Evolutionary conservation across 2,329 filamentous ascomycete species (phyloP), one percentile per base, ranked within the genome.

Genomic region (Sclerotinia subarctica): DNA sequence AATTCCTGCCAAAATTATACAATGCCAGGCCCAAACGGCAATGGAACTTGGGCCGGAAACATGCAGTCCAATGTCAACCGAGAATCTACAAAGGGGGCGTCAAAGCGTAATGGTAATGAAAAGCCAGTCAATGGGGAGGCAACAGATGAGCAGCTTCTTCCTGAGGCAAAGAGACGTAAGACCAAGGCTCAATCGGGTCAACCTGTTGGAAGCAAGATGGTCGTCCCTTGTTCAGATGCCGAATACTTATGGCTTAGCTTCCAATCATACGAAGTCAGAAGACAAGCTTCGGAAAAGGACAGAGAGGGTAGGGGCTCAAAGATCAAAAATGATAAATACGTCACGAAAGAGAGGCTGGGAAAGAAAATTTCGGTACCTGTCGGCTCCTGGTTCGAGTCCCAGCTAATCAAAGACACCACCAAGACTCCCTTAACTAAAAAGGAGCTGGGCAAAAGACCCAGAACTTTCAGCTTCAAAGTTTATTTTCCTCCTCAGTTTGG

Each of bases 281-380:
- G 35, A 1, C 2, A 17, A 1, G 19, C 5, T 7, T 1, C 2
- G 19, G 3, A 8, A 0, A 0, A 2, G 7, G 35, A 42, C 10
- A 2, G 2, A 10, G 7, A 11, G 0, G 35, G 32, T 26, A 8
- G 2, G 8, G 21, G 35, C n/a, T 6, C 4, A 15, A 21, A 15
- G 0, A 3, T 11, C 24, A 35, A 35, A 32, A 49, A 15, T 24
- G 21, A 32, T 7, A 54, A 21, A 7, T 15, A 21, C 52, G 13
- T 21, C 8, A 10, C 1, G 1, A 29, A 26, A 32, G 3, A 32
- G 2, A n/a, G 13, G 2, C 11, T 47, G n/a, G 38, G 38, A 2
- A 15, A 42, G 38, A 5, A 15, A 15, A 1, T 5, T 15, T 0
- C 1, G 0, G 13, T 42, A 42, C 11, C 8, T 1, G 38, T 42